Conservation (phyloP, 805 yeast genomes). For the Saccharomycopsis selenospora region DNA sequence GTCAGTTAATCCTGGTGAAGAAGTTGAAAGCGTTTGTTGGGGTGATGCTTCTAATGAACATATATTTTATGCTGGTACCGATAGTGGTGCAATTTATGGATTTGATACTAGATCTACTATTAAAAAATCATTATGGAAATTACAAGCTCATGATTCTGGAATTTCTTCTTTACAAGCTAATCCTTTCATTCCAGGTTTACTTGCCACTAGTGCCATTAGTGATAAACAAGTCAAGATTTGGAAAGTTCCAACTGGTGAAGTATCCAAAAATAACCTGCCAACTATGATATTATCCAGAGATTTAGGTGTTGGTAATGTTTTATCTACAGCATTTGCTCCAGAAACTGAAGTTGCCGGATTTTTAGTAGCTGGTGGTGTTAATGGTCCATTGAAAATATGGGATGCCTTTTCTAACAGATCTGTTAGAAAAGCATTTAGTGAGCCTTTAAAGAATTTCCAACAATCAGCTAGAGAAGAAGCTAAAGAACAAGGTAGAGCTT, state of each 20-base stretch:
- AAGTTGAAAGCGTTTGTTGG: slow-evolving; percentile 80
- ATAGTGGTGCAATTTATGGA: slow-evolving; percentile 80
- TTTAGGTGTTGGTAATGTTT: slow-evolving; percentile 89
- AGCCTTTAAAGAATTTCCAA: slow-evolving; percentile 50
- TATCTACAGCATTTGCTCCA: slow-evolving; percentile 74
- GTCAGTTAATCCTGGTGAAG: slow-evolving; percentile 61
- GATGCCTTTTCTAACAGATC: slow-evolving; percentile 78
- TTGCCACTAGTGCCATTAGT: slow-evolving; percentile 86
- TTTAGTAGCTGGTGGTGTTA: slow-evolving; percentile 80
- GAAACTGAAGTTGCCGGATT: slow-evolving; percentile 83
- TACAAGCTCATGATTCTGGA: slow-evolving; percentile 96
- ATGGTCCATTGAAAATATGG: slow-evolving; percentile 83
- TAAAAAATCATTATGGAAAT: slow-evolving; percentile 77
- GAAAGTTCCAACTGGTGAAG: slow-evolving; percentile 51
- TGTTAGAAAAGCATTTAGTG: slow-evolving; percentile 62
- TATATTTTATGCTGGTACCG: slow-evolving; percentile 76
- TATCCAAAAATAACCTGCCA: slow-evolving; percentile 43
- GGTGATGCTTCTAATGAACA: slow-evolving; percentile 35
- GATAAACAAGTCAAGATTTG: slow-evolving; percentile 83
- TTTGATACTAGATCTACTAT: slow-evolving; percentile 71
- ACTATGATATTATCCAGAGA: slow-evolving; percentile 87
- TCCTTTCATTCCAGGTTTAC: slow-evolving; percentile 56
- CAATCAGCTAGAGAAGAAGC: slow-evolving; percentile 52
- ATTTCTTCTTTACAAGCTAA: slow-evolving; percentile 76
- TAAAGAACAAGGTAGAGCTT: slow-evolving; percentile 45